phyloP scores from a whole-genome alignment of 2,329 filamentous ascomycete species.

The Cercospora nicotianae region DNA sequence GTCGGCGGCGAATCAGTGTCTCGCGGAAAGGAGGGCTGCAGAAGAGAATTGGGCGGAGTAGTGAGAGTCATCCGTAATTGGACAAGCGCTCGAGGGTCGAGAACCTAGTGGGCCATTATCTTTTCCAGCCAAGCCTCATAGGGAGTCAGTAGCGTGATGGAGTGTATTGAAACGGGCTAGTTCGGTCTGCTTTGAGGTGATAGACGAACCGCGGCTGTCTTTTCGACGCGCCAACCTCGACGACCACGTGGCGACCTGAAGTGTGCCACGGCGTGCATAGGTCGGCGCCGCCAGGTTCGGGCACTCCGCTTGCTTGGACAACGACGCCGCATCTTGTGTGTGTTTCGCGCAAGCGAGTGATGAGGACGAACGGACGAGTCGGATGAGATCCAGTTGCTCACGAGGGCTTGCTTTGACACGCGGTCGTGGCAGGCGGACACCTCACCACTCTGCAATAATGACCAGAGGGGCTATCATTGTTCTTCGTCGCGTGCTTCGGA shows the following conservation, averaged over 20 bases:
- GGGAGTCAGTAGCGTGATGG: slow-evolving; percentile 5
- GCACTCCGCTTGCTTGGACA: background rate
- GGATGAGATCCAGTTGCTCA: background rate
- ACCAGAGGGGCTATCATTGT: background rate
- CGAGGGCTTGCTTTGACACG: background rate
- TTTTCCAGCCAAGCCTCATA: slow-evolving; percentile 6
- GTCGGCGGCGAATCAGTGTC: background rate
- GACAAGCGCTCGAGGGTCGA: background rate
- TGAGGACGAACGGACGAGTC: background rate
- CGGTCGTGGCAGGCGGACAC: background rate
- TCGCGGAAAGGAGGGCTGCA: background rate
- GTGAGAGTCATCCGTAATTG: background rate
- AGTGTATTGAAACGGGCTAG: background rate
- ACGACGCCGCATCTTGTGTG: background rate
- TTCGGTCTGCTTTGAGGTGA: background rate
- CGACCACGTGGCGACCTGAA: slow-evolving; percentile 5
- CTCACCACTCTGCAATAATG: background rate
- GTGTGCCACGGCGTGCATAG: background rate
- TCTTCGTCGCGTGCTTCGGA: background rate
- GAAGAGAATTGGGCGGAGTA: background rate
- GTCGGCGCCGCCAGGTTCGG: slow-evolving; percentile 1
- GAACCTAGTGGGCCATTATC: slow-evolving; percentile 1
- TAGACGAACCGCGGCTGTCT: slow-evolving; percentile 3
- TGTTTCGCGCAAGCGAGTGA: background rate
- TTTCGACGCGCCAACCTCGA: background rate